Evolutionary conservation across 2,329 filamentous ascomycete species (phyloP).

Genomic region (Penicillium sp.): DNA sequence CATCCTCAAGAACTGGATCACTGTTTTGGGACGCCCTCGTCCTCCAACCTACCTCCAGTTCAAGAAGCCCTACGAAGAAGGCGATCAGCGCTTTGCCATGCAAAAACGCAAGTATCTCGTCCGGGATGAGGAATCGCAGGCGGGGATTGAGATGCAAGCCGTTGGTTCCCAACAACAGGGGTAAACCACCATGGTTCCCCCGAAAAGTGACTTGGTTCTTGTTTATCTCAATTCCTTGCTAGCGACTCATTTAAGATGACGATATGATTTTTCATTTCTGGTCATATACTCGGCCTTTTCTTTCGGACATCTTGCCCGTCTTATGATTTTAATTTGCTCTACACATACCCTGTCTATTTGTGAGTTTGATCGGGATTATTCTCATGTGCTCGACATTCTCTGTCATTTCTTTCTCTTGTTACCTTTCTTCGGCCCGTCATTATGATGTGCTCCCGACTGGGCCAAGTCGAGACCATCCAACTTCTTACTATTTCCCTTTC

Average conservation of each 20-base stretch:
- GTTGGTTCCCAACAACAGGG: constrained; percentile 38
- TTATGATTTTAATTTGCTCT: constrained; percentile 17
- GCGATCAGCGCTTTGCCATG: constrained; percentile 75
- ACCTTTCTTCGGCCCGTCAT: constrained; percentile 9
- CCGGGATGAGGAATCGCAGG: constrained; percentile 48
- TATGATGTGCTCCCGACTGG: not conserved
- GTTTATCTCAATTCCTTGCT: constrained; percentile 9
- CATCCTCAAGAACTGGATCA: constrained; percentile 69
- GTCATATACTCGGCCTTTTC: constrained; percentile 5
- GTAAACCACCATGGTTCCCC: constrained; percentile 5
- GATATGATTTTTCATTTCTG: constrained; percentile 17
- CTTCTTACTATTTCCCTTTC: not conserved
- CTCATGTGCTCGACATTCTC: constrained; percentile 16
- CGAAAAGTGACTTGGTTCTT: constrained; percentile 7
- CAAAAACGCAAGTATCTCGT: constrained; percentile 51
- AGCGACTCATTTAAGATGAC: constrained; percentile 21
- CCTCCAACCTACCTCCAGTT: constrained; percentile 86
- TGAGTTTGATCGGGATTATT: constrained; percentile 4
- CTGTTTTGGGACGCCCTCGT: constrained; percentile 75
- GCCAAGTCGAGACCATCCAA: not conserved
- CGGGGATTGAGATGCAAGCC: constrained; percentile 67
- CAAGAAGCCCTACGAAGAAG: constrained; percentile 68
- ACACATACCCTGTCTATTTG: constrained; percentile 5
- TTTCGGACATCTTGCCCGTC: constrained; percentile 2
- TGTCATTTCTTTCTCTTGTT: constrained; percentile 15